Evolutionary conservation across 306 rosid genomes (phyloP), one percentile per base, ranked within the genome.

Genomic region (Rosa multiflora): DNA sequence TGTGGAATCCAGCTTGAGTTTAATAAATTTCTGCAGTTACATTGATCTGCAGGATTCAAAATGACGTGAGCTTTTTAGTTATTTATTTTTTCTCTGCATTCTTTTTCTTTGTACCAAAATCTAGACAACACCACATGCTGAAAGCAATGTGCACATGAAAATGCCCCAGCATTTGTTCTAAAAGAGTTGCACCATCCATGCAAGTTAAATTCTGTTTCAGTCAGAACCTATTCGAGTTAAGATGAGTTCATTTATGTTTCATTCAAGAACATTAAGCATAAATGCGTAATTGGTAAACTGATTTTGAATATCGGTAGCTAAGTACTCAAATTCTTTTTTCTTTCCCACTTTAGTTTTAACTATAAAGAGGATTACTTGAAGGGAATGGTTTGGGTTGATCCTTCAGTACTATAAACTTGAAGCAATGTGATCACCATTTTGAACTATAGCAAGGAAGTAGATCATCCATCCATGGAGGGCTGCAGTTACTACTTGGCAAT

Each of bases 401-500:
- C 72, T 40, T 42, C 49, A 67, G 49, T 67, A 40, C 72, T 67
- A 67, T 39, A 67, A 40, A 67, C 48, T 40, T 67, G 49, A 35
- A 64, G 44, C 44, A 6, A 64, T 14, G 44, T 35, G 21, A 39
- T 67, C 71, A 8, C 29, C 49, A 40, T 40, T 8, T 62, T 26
- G 20, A 67, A 40, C 4, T 59, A 10, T 10, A 29, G 68, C 29
- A 39, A 40, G 49, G 7, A 37, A 39, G 48, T 67, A 26, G 8
- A 10, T 63, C 18, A 2, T 51, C 21, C 2, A 83, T 47, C 66
- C 32, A 82, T 67, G 85, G 51, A 78, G 67, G 66, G 47, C 12
- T 73, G 5, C 51, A 21, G 10, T 37, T 67, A 75, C 26, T 82
- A 59, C 69, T 49, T 66, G 47, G 82, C 79, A 23, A 78, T 82